These are phyloP conservation scores for Leucocoprinus birnbaumii DNA, from an alignment of 768 basidiomycete species.

Conservation along the genomic window DNA sequence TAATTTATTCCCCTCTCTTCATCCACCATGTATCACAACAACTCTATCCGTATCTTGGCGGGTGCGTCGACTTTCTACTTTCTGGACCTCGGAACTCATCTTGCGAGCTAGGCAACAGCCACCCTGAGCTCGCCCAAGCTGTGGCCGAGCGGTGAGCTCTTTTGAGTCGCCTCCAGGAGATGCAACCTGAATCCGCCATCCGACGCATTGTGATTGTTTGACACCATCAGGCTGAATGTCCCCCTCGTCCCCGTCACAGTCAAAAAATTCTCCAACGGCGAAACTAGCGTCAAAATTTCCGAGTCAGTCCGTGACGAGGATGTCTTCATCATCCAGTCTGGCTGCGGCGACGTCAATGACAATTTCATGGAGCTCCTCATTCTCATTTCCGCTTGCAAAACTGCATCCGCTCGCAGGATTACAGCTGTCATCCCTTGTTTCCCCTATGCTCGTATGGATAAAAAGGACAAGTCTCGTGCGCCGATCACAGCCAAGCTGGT, in stretches of 20 bases:
- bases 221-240: constrained; percentile 73
- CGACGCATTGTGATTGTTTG: constrained; percentile 42
- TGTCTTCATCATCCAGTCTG: constrained; percentile 97
- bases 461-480: constrained; percentile 94
- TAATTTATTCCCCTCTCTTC: constrained; percentile 25
- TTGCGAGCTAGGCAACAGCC: constrained; percentile 81
- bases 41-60: constrained; percentile 73
- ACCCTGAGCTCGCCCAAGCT: constrained; percentile 93
- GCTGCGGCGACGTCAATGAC: constrained; percentile 88
- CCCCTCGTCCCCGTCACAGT: constrained; percentile 83
- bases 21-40: constrained; percentile 69
- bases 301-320: constrained; percentile 98
- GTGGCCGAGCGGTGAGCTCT: constrained; percentile 96
- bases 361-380: constrained; percentile 98
- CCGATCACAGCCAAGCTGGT: constrained; percentile 99
- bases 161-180: constrained; percentile 39
- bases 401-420: constrained; percentile 90
- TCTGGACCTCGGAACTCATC: constrained; percentile 14
- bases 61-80: constrained; percentile 40
- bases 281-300: constrained; percentile 91
- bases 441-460: constrained; percentile 96
- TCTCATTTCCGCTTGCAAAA: constrained; percentile 97
- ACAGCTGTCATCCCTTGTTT: constrained; percentile 98
- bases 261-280: constrained; percentile 92
- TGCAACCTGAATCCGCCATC: constrained; percentile 8